A percentile compares a stretch with the other conserved stretches of the same genome.
phyloP scores from a whole-genome alignment of 2,329 filamentous ascomycete species.

The Stagonosporopsis rhizophila region DNA sequence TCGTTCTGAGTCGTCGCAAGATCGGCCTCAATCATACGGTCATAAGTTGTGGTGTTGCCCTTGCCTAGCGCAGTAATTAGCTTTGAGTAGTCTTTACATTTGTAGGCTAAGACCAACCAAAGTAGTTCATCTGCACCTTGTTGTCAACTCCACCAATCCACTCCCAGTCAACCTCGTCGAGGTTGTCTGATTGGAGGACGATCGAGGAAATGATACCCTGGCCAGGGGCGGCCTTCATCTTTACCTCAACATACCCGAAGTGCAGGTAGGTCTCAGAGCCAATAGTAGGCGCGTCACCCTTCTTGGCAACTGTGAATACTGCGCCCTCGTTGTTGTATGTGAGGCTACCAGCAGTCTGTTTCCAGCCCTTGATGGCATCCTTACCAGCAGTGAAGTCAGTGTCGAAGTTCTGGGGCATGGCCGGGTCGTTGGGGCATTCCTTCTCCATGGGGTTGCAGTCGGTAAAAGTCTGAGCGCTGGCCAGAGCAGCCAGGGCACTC shows the following conservation, averaged over 20 bases:
- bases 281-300: slow-evolving; percentile 67
- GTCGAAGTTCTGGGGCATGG: slow-evolving; percentile 49
- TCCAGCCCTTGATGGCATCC: slow-evolving; percentile 48
- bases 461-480: slow-evolving; percentile 55
- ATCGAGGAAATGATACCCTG: slow-evolving; percentile 80
- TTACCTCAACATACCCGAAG: slow-evolving; percentile 79
- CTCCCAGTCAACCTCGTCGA: slow-evolving; percentile 90
- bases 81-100: not conserved
- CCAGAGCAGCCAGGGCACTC: slow-evolving; percentile 43
- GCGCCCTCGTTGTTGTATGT: slow-evolving; percentile 55
- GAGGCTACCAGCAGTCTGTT: slow-evolving; percentile 51
- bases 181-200: slow-evolving; percentile 81
- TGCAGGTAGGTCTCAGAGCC: slow-evolving; percentile 84
- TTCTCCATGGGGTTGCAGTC: slow-evolving; percentile 55
- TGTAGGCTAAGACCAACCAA: not conserved
- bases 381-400: slow-evolving; percentile 55
- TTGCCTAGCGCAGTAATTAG: slow-evolving; percentile 68
- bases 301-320: slow-evolving; percentile 58
- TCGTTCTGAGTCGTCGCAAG: slow-evolving; percentile 64
- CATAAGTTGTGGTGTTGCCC: slow-evolving; percentile 71
- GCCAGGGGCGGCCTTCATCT: slow-evolving; percentile 77
- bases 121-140: slow-evolving; percentile 68
- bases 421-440: slow-evolving; percentile 54
- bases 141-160: slow-evolving; percentile 73
- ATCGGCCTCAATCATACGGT: slow-evolving; percentile 70